Conservation (phyloP, 1,284 basidiomycete genomes). For the Leccinum discolor region DNA sequence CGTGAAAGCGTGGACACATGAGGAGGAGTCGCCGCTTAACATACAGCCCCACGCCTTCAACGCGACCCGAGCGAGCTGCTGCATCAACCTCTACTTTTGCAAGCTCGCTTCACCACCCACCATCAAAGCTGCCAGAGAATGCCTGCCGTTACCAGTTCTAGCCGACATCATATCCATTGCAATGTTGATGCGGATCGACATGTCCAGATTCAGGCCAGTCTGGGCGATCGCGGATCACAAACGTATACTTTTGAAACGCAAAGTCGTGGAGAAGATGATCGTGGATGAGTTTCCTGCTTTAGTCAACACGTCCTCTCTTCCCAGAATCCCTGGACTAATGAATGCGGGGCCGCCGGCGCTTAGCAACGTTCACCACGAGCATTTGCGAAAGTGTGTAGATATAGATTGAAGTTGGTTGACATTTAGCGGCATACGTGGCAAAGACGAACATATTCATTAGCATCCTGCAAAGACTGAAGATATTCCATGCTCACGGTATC, state of each 20-base stretch:
- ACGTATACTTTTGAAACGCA: too few relatives aligned
- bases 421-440: slow-evolving; percentile 37
- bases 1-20: neutral
- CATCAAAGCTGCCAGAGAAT: slow-evolving; percentile 38
- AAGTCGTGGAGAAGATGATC: slow-evolving; percentile 28
- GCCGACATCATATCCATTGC: slow-evolving; percentile 50
- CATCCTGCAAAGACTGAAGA: slow-evolving; percentile 29
- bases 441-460: slow-evolving; percentile 29
- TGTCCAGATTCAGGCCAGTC: too few relatives aligned
- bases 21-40: slow-evolving; percentile 27
- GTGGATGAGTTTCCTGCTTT: slow-evolving; percentile 15
- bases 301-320: neutral
- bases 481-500: slow-evolving; percentile 19
- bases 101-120: slow-evolving; percentile 37
- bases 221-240: slow-evolving; percentile 33
- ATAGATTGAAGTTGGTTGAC: slow-evolving; percentile 35
- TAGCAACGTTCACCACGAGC: slow-evolving; percentile 34
- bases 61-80: slow-evolving; percentile 24
- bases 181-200: slow-evolving; percentile 33
- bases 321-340: slow-evolving; percentile 4
- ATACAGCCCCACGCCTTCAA: slow-evolving; percentile 47
- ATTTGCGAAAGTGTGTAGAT: slow-evolving; percentile 35
- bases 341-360: slow-evolving; percentile 2
- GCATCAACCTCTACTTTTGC: slow-evolving; percentile 21
- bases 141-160: slow-evolving; percentile 18